phyloP scores from a whole-genome alignment of 2,329 filamentous ascomycete genomes.

The Cladosporium sp. region DNA sequence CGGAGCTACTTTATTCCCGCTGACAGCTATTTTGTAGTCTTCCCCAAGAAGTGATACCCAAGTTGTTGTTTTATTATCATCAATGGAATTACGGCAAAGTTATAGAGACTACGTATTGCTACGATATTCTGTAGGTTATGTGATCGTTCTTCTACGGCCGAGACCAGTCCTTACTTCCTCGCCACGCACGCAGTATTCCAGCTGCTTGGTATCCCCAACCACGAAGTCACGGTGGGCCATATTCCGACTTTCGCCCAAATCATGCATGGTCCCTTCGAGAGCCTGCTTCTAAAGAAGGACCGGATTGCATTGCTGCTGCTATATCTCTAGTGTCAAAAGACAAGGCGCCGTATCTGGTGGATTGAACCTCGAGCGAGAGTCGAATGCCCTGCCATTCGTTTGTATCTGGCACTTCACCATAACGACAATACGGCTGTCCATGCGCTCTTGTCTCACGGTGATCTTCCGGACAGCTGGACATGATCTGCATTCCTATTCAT shows the following conservation, averaged over 20 bases:
- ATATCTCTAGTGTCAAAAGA: neutral
- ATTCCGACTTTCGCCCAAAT: neutral
- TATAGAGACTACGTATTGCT: no score
- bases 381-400: neutral
- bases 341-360: neutral
- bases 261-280: neutral
- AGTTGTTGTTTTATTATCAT: no score
- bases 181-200: neutral
- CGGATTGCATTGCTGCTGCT: neutral
- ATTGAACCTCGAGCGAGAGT: neutral
- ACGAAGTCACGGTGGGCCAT: neutral
- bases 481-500: no score
- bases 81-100: no score
- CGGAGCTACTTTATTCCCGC: no score
- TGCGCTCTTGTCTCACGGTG: neutral
- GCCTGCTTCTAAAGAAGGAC: neutral
- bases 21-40: no score
- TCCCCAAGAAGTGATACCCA: no score
- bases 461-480: no score
- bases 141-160: neutral
- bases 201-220: neutral
- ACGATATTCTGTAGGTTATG: no score
- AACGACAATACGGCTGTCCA: neutral
- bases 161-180: neutral
- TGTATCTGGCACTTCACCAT: neutral